These are phyloP conservation scores for Annulohypoxylon stygium DNA, from an alignment of 495 filamentous ascomycete genomes.

Conservation along the genomic window DNA sequence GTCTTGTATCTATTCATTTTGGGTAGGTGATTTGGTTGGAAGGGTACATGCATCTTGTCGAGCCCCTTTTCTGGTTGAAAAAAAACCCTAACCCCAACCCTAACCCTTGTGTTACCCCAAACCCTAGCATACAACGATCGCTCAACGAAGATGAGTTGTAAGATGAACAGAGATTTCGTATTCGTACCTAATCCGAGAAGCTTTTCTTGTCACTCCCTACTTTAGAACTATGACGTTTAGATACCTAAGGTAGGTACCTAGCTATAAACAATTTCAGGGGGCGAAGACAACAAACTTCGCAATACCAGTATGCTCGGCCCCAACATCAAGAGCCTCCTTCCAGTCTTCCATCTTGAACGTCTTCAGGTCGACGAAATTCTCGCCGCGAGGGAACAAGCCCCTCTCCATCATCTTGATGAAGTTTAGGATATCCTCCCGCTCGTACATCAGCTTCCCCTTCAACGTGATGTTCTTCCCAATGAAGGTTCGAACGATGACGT, in stretches of 20 bases:
- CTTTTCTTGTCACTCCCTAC: neutral
- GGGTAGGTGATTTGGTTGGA: neutral
- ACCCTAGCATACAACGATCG: too few relatives aligned
- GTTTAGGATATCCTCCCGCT: conserved; percentile 50
- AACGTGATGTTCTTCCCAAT: conserved; percentile 50
- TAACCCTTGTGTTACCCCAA: neutral
- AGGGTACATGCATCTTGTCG: neutral
- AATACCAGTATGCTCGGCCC: conserved; percentile 48
- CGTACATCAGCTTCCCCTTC: conserved; percentile 59
- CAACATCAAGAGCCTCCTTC: conserved; percentile 51
- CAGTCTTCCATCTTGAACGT: conserved; percentile 49
- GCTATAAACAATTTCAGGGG: conserved; percentile 18
- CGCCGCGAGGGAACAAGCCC: conserved; percentile 50
- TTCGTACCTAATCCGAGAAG: neutral
- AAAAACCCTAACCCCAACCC: neutral
- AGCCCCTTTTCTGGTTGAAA: neutral
- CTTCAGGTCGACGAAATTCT: conserved; percentile 49
- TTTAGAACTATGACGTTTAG: too few relatives aligned
- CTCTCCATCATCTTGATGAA: conserved; percentile 52
- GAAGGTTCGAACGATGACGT: conserved; percentile 27
- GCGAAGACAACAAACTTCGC: conserved; percentile 45
- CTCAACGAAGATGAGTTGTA: too few relatives aligned
- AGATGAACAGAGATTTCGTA: neutral
- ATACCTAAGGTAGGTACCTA: too few relatives aligned
- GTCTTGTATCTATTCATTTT: neutral